Evolutionary conservation across 352 stramenopile genomes (phyloP).

Genomic region (Blastocystis hominis): DNA sequence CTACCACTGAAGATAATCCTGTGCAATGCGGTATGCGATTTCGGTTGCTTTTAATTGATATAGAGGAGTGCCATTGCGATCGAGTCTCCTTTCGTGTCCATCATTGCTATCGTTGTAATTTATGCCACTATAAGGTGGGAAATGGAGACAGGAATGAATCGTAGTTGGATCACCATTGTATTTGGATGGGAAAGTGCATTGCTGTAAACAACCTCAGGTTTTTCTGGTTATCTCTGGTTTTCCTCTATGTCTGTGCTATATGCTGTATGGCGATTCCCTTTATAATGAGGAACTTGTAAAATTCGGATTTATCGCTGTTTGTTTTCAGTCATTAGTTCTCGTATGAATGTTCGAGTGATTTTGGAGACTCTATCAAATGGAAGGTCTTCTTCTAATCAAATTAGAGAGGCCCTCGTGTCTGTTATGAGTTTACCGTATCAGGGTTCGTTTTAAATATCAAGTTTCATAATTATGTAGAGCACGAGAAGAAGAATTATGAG

Average conservation of each 20-base stretch:
- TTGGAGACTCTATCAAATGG: not conserved
- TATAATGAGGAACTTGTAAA: no score
- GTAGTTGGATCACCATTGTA: constrained; percentile 39
- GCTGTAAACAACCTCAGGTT: not conserved
- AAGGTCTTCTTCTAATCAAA: not conserved
- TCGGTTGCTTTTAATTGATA: not conserved
- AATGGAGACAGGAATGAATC: not conserved
- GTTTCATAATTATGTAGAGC: not conserved
- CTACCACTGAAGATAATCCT: not conserved
- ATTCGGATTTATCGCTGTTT: not conserved
- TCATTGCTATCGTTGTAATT: constrained; percentile 26
- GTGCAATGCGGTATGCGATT: not conserved
- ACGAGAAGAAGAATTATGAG: not conserved
- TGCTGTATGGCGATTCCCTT: no score
- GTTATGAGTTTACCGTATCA: not conserved
- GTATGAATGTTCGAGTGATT: not conserved
- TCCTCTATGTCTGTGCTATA: not conserved
- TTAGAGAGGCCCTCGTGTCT: not conserved
- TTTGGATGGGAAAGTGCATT: constrained; percentile 56
- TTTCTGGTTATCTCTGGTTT: constrained; percentile 11
- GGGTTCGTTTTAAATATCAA: not conserved
- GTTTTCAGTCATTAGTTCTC: not conserved
- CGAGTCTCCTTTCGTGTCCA: not conserved
- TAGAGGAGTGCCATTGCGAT: constrained; percentile 11
- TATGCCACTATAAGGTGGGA: constrained; percentile 2